Base-by-base conservation (phyloP, 306 rosid genomes). In the Datisca glomerata region DNA sequence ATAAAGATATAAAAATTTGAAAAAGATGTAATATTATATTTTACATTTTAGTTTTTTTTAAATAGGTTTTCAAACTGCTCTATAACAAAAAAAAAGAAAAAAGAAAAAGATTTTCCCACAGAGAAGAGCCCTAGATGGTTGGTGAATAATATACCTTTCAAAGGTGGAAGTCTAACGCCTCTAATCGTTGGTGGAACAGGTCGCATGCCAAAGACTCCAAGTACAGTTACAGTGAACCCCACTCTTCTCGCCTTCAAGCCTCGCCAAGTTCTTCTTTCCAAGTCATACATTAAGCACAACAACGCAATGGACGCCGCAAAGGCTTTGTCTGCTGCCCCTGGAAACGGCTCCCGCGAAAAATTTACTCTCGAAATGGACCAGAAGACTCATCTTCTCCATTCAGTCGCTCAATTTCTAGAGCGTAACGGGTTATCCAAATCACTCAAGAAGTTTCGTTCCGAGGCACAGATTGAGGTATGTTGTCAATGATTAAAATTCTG, bases 401-500 rank as follows among this genome's bases (percentile, higher is more conserved):
- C 89, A 13, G 72, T 85, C n/a, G 85, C 91, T 6, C 56, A 18
- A 29, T 80, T 66, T 59, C 57, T 85, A 63, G 46, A 78, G 12
- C 46, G 25, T 39, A 44, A 54, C 57, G 85, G 93, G 3, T 78
- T 77, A 74, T 72, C 74, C 51, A 85, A 72, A 51, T 43, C 96
- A 24, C 71, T 85, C 0, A 85, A 85, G 38, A 85, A 70, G 47
- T 85, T 85, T 5, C 56, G 39, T 4, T 72, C 80, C 6, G 93
- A 85, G 67, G 85, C 89, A 1, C 53, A 65, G 33, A 53, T 85
- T 15, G 58, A 69, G 81, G 96, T 78, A 1, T 15, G 51, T 31
- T 31, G 36, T 31, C 3, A 31, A 31, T 12, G n/a, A 11, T 31
- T 31, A 11, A 34, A 20, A 2, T 18, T 18, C 7, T n/a, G 13